A percentile compares a stretch with the other conserved stretches of the same genome.
phyloP scores from a whole-genome alignment of 129 eudicot genomes.

The Centella asiatica region DNA sequence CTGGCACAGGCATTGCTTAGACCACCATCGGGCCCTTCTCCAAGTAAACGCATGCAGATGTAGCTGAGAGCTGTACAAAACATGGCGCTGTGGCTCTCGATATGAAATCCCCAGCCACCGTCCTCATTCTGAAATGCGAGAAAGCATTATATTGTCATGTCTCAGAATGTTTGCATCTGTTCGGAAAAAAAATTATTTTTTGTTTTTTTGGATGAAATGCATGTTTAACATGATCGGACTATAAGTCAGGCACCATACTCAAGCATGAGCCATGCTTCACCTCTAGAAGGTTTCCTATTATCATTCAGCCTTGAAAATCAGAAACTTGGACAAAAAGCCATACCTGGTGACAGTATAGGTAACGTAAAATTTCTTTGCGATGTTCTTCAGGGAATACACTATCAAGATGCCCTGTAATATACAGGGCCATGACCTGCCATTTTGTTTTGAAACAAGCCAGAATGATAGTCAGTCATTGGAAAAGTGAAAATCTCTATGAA shows the following conservation, averaged over 20 bases:
- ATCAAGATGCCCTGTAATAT: slow-evolving; percentile 73
- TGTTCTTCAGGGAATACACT: slow-evolving; percentile 49
- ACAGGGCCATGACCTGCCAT: slow-evolving; percentile 59
- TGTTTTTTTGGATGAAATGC: background rate
- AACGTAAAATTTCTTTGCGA: slow-evolving; percentile 69
- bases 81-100: slow-evolving; percentile 4
- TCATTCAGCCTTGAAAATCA: background rate
- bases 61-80: slow-evolving; percentile 22
- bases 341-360: slow-evolving; percentile 77
- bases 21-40: slow-evolving; percentile 24
- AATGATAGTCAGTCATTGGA: background rate
- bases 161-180: background rate
- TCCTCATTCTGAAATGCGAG: slow-evolving; percentile 3
- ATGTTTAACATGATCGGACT: background rate
- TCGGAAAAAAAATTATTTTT: background rate
- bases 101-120: slow-evolving; percentile 8
- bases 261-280: background rate
- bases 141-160: background rate
- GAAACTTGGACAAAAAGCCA: background rate
- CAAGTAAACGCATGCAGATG: slow-evolving; percentile 28
- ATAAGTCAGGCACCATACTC: background rate
- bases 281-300: background rate
- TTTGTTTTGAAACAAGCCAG: background rate
- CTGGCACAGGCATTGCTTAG: slow-evolving; percentile 18
- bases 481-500: background rate